Evolutionary conservation across 495 filamentous ascomycete genomes (phyloP).

Genomic region (Penicillium bovifimosum): DNA sequence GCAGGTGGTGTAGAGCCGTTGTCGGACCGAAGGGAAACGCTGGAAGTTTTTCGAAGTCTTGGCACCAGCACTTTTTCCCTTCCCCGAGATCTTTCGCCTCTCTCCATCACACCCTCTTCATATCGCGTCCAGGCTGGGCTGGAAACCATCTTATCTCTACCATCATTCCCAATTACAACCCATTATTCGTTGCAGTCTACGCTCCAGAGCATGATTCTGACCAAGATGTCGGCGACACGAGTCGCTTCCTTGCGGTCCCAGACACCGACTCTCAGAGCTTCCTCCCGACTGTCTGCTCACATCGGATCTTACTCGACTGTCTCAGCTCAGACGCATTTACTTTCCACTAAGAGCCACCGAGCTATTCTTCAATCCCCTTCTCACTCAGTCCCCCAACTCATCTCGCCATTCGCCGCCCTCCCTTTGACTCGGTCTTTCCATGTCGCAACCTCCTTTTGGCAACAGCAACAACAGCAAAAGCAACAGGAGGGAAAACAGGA

Average conservation of each 20-base stretch:
- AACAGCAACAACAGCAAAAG: conserved; percentile 40
- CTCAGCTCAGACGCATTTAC: conserved; percentile 10
- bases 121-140: conserved; percentile 25
- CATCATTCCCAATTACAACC: conserved; percentile 5
- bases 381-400: conserved; percentile 30
- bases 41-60: conserved; percentile 46
- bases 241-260: conserved; percentile 39
- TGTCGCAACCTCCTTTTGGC: conserved; percentile 30
- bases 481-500: conserved; percentile 40
- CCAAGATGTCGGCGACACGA: conserved; percentile 39
- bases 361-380: conserved; percentile 15
- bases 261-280: conserved; percentile 36
- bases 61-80: conserved; percentile 43
- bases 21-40: conserved; percentile 34
- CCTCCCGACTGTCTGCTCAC: conserved; percentile 54
- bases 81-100: conserved; percentile 23
- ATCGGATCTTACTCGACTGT: conserved; percentile 27
- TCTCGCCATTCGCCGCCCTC: conserved; percentile 37
- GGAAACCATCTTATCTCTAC: conserved; percentile 10
- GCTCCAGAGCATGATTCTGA: conserved; percentile 38
- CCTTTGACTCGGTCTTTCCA: conserved; percentile 42
- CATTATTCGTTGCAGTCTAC: not conserved
- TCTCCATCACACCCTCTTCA: conserved; percentile 24
- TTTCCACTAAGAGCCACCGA: conserved; percentile 9
- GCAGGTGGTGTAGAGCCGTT: conserved; percentile 17